Evolutionary conservation across 2,329 filamentous ascomycete genomes (phyloP).

Genomic region (Tolypocladium inflatum): DNA sequence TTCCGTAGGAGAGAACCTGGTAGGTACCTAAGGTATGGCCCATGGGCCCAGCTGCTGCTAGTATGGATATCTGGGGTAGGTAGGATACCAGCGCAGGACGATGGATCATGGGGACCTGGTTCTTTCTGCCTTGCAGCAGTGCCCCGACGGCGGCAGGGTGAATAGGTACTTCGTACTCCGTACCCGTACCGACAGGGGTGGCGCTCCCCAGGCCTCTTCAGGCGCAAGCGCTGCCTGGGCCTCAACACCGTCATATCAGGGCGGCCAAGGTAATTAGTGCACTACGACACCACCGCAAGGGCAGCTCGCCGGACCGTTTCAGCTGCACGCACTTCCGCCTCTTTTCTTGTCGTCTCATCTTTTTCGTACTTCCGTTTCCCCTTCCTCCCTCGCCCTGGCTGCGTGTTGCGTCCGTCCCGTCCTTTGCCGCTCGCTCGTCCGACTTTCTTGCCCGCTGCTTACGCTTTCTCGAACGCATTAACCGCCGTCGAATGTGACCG

Average conservation of each 20-base stretch:
- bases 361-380: not conserved
- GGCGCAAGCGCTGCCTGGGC: not conserved
- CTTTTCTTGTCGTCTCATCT: not conserved
- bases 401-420: not conserved
- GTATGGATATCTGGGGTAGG: too few relatives aligned
- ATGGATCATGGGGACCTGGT: too few relatives aligned
- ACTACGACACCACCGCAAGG: not conserved
- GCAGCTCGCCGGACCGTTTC: not conserved
- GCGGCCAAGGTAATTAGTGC: not conserved
- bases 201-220: not conserved
- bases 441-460: not conserved
- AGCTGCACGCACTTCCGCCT: not conserved
- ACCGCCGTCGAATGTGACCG: not conserved
- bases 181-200: too few relatives aligned
- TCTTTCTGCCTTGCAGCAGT: too few relatives aligned
- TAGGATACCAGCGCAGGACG: too few relatives aligned
- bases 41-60: too few relatives aligned
- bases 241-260: not conserved
- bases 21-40: too few relatives aligned
- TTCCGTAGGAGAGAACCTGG: not conserved
- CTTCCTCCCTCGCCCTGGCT: not conserved
- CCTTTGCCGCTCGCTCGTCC: not conserved
- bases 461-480: not conserved
- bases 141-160: too few relatives aligned
- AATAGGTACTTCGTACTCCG: too few relatives aligned